Evolutionary conservation across 768 basidiomycete genomes (phyloP), one percentile per base, ranked within the genome.

Genomic region (Rickenella mellea): DNA sequence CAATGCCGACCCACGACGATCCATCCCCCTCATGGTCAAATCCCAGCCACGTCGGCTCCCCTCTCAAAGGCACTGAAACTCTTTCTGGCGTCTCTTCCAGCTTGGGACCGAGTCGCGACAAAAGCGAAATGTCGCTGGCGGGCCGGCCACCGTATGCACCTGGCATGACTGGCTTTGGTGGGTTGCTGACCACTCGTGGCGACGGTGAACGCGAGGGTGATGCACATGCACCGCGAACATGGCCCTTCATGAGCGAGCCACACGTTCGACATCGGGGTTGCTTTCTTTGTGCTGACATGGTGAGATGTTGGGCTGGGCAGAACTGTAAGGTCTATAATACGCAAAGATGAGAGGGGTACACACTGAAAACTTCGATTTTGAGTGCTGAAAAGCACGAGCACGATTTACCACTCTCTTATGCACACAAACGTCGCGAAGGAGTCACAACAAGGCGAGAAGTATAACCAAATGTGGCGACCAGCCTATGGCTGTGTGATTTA

Each of bases 241-340:
- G 39, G 17, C 39, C 39, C 20, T 40, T 40, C 39, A 20, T 40
- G 27, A 26, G 39, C 4, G 19, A 14, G 17, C 39, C 39, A 40
- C 39, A 40, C 27, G 39, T 11, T 7, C 24, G 24, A 40, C 39
- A 40, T 20, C 19, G 22, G 20, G 39, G 39, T 17, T 19, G 21
- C 27, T 40, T 40, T 12, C 39, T 10, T 15, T 14, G 20, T 19
- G 30, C 30, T 5, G 33, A 17, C 33, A 36, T 3, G 33, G 33
- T 17, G 33, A 36, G 3, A 19, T 22, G 19, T 19, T 36, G 7
- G 4, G 9, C 3, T 36, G 9, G 11, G 24, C 4, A 12, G 6
- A 35, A 10, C 29, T 15, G 32, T 5, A 35, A 35, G 6, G 15
- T 8, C 32, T n/a, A 6, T 22, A 9, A 17, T 5, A 3, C 24